phyloP scores from a whole-genome alignment of 2,329 filamentous ascomycete genomes.

The Teratosphaeria nubilosa region DNA sequence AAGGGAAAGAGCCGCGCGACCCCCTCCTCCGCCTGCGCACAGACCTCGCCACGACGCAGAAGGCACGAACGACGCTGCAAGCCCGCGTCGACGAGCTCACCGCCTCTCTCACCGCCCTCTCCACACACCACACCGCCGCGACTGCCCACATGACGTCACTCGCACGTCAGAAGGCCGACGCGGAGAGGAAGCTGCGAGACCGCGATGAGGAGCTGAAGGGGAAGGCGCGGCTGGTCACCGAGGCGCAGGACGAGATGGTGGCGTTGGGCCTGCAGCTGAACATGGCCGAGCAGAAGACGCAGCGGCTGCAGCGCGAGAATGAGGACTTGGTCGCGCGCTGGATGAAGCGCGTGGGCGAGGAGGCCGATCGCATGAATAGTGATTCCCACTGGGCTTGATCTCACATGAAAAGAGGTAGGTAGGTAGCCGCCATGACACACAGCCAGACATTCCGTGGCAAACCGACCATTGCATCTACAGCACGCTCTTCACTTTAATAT shows the following conservation, averaged over 20 bases:
- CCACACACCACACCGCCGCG: constrained; percentile 50
- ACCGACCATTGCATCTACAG: no score
- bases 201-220: constrained; percentile 74
- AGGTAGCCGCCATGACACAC: no score
- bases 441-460: no score
- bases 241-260: constrained; percentile 88
- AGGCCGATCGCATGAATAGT: constrained; percentile 79
- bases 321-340: constrained; percentile 80
- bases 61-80: constrained; percentile 60
- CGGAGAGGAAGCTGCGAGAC: constrained; percentile 63
- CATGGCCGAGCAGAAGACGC: constrained; percentile 66
- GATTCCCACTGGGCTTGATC: constrained; percentile 21
- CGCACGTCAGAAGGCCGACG: constrained; percentile 49
- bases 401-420: no score
- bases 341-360: constrained; percentile 78
- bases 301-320: constrained; percentile 70
- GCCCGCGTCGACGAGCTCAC: constrained; percentile 52
- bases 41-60: constrained; percentile 68
- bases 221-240: constrained; percentile 74
- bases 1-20: constrained; percentile 31
- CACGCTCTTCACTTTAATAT: neutral
- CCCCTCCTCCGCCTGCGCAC: constrained; percentile 45
- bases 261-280: constrained; percentile 80
- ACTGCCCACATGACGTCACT: constrained; percentile 51
- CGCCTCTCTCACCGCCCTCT: constrained; percentile 55